These are phyloP conservation scores for Acanthamoeba sp. DNA, from an alignment of 208 protist species.

Conservation along the genomic window DNA sequence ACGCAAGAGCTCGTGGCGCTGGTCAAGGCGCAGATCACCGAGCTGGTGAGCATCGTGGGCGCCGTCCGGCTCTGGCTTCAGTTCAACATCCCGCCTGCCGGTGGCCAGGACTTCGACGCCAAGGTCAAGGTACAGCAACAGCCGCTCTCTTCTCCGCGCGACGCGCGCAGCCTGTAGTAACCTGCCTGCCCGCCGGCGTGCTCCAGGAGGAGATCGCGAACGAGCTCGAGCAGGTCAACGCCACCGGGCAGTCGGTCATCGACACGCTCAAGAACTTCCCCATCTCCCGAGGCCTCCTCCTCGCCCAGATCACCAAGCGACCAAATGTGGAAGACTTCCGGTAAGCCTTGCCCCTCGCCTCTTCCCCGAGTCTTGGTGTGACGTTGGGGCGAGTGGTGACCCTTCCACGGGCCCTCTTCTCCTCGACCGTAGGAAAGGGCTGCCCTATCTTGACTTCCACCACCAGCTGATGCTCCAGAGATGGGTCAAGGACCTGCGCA, in stretches of 20 bases:
- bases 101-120: conserved; percentile 31
- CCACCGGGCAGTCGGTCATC: not conserved
- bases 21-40: not conserved
- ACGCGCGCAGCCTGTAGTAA: no score
- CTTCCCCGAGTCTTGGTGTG: not conserved
- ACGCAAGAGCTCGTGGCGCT: conserved; percentile 15
- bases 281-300: not conserved
- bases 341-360: not conserved
- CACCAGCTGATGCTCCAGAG: not conserved
- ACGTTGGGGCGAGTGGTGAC: not conserved
- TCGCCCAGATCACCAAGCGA: not conserved
- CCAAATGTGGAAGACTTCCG: conserved; percentile 1
- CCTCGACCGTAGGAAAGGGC: not conserved
- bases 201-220: conserved; percentile 20
- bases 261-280: conserved; percentile 9
- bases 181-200: not conserved
- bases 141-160: not conserved
- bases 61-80: conserved; percentile 35
- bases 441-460: conserved; percentile 34
- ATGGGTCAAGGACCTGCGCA: conserved; percentile 53
- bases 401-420: not conserved
- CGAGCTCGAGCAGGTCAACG: conserved; percentile 41
- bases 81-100: conserved; percentile 44
- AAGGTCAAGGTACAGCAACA: not conserved
- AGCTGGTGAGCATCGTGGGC: not conserved